phyloP scores from a whole-genome alignment of 352 stramenopile genomes.

The Phytopythium oedochilum region DNA sequence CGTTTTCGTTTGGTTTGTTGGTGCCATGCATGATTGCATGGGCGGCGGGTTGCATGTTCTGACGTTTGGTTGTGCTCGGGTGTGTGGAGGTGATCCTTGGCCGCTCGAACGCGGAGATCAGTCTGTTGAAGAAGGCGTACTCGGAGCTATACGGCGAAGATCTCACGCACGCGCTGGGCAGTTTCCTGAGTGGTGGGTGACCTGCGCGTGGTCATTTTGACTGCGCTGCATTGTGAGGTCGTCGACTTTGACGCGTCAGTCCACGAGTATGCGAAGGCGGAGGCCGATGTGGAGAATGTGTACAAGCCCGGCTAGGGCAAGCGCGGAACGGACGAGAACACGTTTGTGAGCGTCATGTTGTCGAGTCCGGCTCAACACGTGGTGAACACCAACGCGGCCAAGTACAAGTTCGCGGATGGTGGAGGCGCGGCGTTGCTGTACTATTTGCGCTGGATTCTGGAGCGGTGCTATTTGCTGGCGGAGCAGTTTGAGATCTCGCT shows the following conservation, averaged over 20 bases:
- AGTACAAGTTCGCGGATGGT: too few species aligned
- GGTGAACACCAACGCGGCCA: constrained; percentile 33
- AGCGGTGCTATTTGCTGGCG: constrained; percentile 45
- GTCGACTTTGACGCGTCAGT: constrained; percentile 31
- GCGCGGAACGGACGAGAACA: constrained; percentile 53
- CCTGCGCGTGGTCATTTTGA: constrained; percentile 56
- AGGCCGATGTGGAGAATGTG: too few species aligned
- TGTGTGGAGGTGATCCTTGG: too few species aligned
- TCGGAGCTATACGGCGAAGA: too few species aligned
- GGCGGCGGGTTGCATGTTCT: too few species aligned
- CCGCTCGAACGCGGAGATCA: too few species aligned
- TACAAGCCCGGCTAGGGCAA: constrained; percentile 70
- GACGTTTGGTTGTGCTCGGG: too few species aligned
- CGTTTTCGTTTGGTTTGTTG: not conserved
- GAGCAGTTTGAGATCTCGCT: constrained; percentile 59
- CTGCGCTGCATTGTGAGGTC: constrained; percentile 34
- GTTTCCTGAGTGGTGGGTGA: constrained; percentile 51
- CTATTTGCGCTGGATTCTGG: constrained; percentile 41
- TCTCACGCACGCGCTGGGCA: too few species aligned
- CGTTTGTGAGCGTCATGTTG: constrained; percentile 44
- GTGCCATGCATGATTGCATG: too few species aligned
- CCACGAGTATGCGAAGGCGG: too few species aligned
- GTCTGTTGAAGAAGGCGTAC: too few species aligned
- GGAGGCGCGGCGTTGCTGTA: constrained; percentile 42
- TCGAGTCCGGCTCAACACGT: constrained; percentile 38